Evolutionary conservation across 192 early-diverging fungal species (phyloP).

Genomic region (Mortierella claussenii): DNA sequence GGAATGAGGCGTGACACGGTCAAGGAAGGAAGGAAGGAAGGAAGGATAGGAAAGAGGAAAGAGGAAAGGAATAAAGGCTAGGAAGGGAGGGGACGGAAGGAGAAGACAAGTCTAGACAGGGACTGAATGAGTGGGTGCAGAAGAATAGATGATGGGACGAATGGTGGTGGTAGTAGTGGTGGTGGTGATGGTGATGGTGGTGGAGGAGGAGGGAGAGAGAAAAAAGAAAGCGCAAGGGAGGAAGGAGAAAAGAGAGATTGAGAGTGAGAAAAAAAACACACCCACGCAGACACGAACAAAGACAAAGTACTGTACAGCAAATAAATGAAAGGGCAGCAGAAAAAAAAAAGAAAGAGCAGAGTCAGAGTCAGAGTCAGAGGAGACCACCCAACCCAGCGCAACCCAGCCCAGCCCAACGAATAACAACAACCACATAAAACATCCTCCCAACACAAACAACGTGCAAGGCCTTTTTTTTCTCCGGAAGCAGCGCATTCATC

Average conservation of each 20-base stretch:
- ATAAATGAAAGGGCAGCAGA: not conserved
- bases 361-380: not conserved
- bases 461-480: no score
- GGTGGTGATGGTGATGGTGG: not conserved
- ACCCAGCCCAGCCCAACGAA: no score
- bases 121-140: not conserved
- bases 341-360: not conserved
- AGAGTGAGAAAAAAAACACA: not conserved
- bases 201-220: not conserved
- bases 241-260: not conserved
- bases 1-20: not conserved
- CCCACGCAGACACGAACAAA: no score
- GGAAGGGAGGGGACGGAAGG: not conserved
- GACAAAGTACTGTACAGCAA: not conserved
- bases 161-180: not conserved
- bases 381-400: no score
- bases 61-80: not conserved
- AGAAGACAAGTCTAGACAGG: not conserved
- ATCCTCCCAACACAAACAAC: no score
- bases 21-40: not conserved
- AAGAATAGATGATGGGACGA: not conserved
- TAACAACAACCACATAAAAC: no score
- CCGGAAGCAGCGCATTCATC: no score
- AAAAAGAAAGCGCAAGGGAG: not conserved
- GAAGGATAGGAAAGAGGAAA: not conserved